A percentile compares a stretch with the other conserved stretches of the same genome.
Conservation (phyloP, 805 yeast species). For the Myxozyma sirexii region DNA sequence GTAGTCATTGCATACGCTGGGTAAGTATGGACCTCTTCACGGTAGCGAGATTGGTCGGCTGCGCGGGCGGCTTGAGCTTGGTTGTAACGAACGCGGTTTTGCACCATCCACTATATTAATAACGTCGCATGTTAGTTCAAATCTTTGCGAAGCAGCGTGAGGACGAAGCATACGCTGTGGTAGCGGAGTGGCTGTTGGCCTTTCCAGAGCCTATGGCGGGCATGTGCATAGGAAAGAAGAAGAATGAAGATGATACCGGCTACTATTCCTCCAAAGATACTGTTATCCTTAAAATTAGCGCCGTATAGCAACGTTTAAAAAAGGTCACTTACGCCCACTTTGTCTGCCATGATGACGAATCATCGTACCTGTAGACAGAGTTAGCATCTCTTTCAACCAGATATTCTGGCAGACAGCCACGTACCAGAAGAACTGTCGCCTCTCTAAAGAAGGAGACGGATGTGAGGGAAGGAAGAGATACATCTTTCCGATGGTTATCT, state of each 20-base stretch:
- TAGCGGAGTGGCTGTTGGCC: slow-evolving; percentile 26
- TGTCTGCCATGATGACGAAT: slow-evolving; percentile 18
- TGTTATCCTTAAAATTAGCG: too few species aligned
- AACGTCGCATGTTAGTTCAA: not conserved
- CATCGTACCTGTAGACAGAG: slow-evolving; percentile 8
- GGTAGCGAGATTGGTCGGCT: slow-evolving; percentile 9
- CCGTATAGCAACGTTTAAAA: too few species aligned
- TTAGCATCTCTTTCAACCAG: not conserved
- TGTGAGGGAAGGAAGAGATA: not conserved
- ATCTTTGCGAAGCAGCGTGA: too few species aligned
- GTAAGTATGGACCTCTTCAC: slow-evolving; percentile 19
- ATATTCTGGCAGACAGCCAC: not conserved
- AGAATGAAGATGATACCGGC: not conserved
- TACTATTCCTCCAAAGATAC: slow-evolving; percentile 26
- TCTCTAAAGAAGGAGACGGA: not conserved
- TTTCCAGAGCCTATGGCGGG: slow-evolving; percentile 17
- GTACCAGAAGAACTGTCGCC: slow-evolving; percentile 12
- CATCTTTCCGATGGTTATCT: too few species aligned
- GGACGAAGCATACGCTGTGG: slow-evolving; percentile 26
- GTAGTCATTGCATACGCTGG: slow-evolving; percentile 24
- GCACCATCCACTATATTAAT: slow-evolving; percentile 27
- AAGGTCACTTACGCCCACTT: slow-evolving; percentile 30
- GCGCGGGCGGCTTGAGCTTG: slow-evolving; percentile 10
- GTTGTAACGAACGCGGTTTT: slow-evolving; percentile 2
- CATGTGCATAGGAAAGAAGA: slow-evolving; percentile 18